Percentiles rank a stretch among this genome's conserved stretches.
These are phyloP conservation scores for Przewalskia tangutica DNA, from an alignment of 257 asterid species.

Conservation along the genomic window DNA sequence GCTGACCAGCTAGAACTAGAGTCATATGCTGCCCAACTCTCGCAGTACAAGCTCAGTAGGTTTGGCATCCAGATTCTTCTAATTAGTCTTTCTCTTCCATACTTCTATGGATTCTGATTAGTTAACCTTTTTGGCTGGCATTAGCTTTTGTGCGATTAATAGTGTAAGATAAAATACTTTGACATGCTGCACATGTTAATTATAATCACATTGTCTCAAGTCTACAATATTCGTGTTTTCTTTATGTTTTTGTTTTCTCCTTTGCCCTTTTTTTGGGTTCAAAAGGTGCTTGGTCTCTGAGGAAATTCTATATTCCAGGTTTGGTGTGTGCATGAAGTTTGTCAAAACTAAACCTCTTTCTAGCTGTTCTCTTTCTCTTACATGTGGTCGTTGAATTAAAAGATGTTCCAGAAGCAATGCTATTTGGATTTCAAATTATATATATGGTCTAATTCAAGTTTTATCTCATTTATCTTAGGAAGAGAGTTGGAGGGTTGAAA, in stretches of 20 bases:
- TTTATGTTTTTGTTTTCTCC: neutral
- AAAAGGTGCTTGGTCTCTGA: neutral
- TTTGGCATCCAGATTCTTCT: slow-evolving; percentile 20
- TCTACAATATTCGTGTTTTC: neutral
- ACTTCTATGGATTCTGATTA: neutral
- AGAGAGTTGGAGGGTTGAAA: slow-evolving; percentile 90
- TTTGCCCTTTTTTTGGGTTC: neutral
- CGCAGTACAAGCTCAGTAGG: slow-evolving; percentile 87
- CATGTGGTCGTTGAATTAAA: neutral
- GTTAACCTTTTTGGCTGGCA: neutral
- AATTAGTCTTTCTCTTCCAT: neutral
- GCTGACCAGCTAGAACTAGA: slow-evolving; percentile 68
- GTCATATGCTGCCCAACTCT: slow-evolving; percentile 48
- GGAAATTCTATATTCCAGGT: too few species aligned
- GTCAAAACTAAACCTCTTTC: neutral
- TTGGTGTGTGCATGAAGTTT: neutral
- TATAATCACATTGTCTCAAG: neutral
- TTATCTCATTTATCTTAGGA: slow-evolving; percentile 38
- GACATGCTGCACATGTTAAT: neutral
- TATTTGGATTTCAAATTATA: neutral
- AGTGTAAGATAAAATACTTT: neutral
- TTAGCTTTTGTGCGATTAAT: neutral
- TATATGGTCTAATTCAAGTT: slow-evolving; percentile 6
- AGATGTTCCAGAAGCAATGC: neutral
- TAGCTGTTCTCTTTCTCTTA: neutral